Base-by-base conservation (phyloP, 495 filamentous ascomycete genomes). In the Xylaria cubensis region DNA sequence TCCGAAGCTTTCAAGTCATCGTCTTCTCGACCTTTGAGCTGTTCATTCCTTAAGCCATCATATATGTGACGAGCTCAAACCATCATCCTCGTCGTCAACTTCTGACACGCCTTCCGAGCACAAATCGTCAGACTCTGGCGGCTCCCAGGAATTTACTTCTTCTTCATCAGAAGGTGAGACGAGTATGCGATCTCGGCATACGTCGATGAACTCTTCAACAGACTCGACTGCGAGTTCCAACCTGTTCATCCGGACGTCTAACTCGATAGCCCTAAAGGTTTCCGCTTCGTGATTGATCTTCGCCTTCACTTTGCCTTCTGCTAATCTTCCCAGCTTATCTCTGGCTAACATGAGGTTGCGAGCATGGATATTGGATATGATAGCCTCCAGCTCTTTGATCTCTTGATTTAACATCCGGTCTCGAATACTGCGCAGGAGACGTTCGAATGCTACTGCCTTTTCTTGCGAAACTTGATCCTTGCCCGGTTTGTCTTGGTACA, bases 281-380 rank as follows among this genome's bases (percentile, higher is more conserved):
- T 66, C 64, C 46, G 64, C 64, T 66, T 66, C 64, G n/a, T 36
- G 17, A 10, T 53, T 17, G 10, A 66, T 66, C 32, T 53, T 53
- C 4, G 64, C 64, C 26, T 66, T 66, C 12, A 24, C 64, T 39
- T 66, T 66, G 29, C 29, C 46, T 39, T 66, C 64, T 6, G 19
- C 19, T 0, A 53, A 1, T 51, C 13, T 44, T 41, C 29, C 53
- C 3, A 66, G 4, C 17, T 36, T 8, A 4, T 53, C 44, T 12
- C 44, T 50, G 8, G 46, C 64, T 12, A 48, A 66, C 7, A 4
- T 36, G 10, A 66, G 64, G 46, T 66, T 17, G 24, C 7, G 24
- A 3, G 19, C 64, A 2, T 12, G 64, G 32, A 66, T 50, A 9
- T 51, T 53, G 6, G 64, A 51, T 15, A 66, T 21, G 7, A 66